Evolutionary conservation across 495 filamentous ascomycete genomes (phyloP).

Genomic region (Penicillium longicatenatum): DNA sequence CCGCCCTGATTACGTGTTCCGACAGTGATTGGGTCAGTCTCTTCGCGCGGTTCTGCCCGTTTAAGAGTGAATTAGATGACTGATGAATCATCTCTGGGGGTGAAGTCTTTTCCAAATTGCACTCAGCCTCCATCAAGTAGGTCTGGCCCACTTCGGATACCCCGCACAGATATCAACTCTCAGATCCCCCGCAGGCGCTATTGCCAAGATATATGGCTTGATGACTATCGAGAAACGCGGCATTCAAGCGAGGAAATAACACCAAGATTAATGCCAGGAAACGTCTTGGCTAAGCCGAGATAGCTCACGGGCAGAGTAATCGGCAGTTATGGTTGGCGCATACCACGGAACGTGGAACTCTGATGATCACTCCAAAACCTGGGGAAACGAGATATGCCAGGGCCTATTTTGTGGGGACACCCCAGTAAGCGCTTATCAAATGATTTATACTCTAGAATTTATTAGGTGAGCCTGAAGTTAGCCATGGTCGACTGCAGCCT

Average conservation of each 20-base stretch:
- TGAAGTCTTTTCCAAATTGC: not conserved
- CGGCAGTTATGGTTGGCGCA: not conserved
- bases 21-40: not conserved
- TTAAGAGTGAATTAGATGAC: not conserved
- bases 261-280: not conserved
- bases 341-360: not conserved
- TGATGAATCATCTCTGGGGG: not conserved
- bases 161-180: not conserved
- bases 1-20: too few species aligned
- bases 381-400: not conserved
- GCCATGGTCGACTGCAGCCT: not conserved
- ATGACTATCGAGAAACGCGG: not conserved
- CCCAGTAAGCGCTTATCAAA: not conserved
- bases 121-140: not conserved
- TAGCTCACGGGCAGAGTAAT: not conserved
- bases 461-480: not conserved
- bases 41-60: not conserved
- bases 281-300: not conserved
- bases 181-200: constrained; percentile 7
- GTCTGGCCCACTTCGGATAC: constrained; percentile 1
- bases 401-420: not conserved
- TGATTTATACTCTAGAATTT: not conserved
- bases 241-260: not conserved
- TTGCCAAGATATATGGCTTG: constrained; percentile 6
- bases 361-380: not conserved